phyloP scores from a whole-genome alignment of 2,329 filamentous ascomycete genomes.

The Parascedosporium putredinis region DNA sequence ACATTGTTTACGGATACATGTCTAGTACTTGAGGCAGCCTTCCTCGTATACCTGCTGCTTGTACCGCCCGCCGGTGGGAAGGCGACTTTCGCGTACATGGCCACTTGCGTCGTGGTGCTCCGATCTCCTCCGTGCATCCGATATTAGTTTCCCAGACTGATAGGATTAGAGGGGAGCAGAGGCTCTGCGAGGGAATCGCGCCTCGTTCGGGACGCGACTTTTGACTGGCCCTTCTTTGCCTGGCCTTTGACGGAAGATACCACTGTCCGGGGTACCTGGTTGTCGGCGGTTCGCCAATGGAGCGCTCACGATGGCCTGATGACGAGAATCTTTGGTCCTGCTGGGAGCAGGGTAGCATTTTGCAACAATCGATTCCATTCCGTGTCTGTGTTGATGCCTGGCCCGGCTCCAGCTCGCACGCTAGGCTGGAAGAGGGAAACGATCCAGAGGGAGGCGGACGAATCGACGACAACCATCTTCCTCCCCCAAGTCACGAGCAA shows the following conservation, averaged over 20 bases:
- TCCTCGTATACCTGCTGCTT: not conserved
- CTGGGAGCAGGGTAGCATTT: constrained; percentile 1
- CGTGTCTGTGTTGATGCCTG: not conserved
- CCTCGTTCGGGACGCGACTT: not conserved
- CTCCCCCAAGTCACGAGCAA: not conserved
- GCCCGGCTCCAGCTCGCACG: not conserved
- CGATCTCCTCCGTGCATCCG: too few species aligned
- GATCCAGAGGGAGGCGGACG: too few species aligned
- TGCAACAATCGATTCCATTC: not conserved
- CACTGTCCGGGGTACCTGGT: too few species aligned
- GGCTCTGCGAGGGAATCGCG: too few species aligned
- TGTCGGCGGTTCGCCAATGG: not conserved
- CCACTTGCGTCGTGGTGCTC: too few species aligned
- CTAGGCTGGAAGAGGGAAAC: not conserved
- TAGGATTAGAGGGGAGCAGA: too few species aligned
- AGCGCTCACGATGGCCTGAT: not conserved
- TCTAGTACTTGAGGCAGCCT: not conserved
- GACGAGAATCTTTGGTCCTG: not conserved
- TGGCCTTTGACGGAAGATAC: too few species aligned
- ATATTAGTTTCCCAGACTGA: too few species aligned
- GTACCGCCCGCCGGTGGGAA: not conserved
- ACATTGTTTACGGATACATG: not conserved
- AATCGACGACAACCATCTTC: too few species aligned
- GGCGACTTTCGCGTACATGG: too few species aligned
- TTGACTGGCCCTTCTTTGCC: not conserved